Evolutionary conservation across 176 grass and related monocot genomes (phyloP), one percentile per base, ranked within the genome.

Genomic region (Phoenix roebelenii): DNA sequence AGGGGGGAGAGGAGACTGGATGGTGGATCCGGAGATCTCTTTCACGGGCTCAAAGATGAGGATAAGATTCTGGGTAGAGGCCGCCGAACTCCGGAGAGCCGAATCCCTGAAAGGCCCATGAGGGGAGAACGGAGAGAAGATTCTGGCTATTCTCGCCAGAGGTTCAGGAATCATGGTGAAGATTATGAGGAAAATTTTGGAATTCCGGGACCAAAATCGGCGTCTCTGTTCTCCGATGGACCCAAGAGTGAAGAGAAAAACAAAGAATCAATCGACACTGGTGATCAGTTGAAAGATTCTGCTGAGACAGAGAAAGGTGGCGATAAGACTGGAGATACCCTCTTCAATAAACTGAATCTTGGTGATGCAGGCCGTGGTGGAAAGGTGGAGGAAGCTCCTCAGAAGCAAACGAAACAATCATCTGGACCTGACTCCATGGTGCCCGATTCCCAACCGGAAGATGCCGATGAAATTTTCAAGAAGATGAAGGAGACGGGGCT

Each of bases 401-500:
- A 52, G 57, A 25, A 29, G 52, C 49, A 30, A 30, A 30, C 5
- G 5, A 30, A 30, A 64, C 62, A 57, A 9, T 3, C 52, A 58
- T n/a, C 23, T 16, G 49, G 59, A 18, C 4, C 54, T 0, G 56
- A 61, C 3, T 65, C 58, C 25, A 22, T 56, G 2, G 49, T 50
- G 14, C 39, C 5, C 7, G 16, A 61, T 0, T 5, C 54, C 2
- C 76, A 75, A 61, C 72, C 70, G 22, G 54, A 85, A 77, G 87
- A 88, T 35, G 83, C 72, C 16, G 84, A 88, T 9, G 81, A 80
- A 39, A 88, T 98, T 20, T 91, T 98, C 51, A 56, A 63, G 49
- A 92, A 98, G 79, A 92, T 98, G 93, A 97, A 88, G 53, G 76
- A 97, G 70, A 92, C 78, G 0, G 93, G 93, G 16, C 70, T 88